Evolutionary conservation across 1,284 basidiomycete species (phyloP).

Genomic region (Pterulicium gracile): DNA sequence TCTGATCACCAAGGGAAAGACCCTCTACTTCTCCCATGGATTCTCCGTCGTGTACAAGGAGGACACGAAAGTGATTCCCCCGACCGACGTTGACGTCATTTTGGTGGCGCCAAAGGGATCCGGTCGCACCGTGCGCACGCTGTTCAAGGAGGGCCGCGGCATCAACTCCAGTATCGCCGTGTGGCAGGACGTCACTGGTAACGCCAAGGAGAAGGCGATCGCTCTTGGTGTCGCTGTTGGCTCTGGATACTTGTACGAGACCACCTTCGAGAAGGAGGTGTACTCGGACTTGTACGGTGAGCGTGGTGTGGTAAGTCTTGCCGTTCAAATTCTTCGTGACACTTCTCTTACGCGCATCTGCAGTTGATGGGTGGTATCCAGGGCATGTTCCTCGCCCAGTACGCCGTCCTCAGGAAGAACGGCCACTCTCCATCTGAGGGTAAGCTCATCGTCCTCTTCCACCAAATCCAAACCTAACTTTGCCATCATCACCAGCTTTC

Average conservation of each 20-base stretch:
- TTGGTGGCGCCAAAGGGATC: conserved; percentile 99
- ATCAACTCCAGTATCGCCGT: conserved; percentile 89
- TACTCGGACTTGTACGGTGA: conserved; percentile 99
- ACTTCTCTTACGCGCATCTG: conserved; percentile 11
- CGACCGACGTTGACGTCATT: conserved; percentile 94
- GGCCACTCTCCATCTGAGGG: conserved; percentile 92
- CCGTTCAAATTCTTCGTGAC: conserved; percentile 2
- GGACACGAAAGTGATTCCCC: conserved; percentile 90
- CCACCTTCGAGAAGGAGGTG: conserved; percentile 98
- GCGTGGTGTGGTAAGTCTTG: conserved; percentile 89
- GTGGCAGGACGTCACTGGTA: conserved; percentile 92
- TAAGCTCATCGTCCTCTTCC: not conserved
- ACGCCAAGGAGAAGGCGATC: conserved; percentile 95
- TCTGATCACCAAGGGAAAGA: conserved; percentile 98
- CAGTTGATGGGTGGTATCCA: conserved; percentile 99
- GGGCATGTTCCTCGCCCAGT: conserved; percentile 98
- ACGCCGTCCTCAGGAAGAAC: conserved; percentile 97
- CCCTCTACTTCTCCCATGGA: conserved; percentile 99
- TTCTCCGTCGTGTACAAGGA: conserved; percentile 99
- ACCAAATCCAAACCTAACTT: not conserved
- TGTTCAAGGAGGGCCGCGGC: conserved; percentile 99
- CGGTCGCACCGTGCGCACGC: conserved; percentile 95
- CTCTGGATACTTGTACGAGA: conserved; percentile 96
- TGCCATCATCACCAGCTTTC: conserved; percentile 54
- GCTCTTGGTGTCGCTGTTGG: conserved; percentile 94